Evolutionary conservation across 495 filamentous ascomycete genomes (phyloP), one percentile per base, ranked within the genome.

Genomic region (Penicillium coffeae): DNA sequence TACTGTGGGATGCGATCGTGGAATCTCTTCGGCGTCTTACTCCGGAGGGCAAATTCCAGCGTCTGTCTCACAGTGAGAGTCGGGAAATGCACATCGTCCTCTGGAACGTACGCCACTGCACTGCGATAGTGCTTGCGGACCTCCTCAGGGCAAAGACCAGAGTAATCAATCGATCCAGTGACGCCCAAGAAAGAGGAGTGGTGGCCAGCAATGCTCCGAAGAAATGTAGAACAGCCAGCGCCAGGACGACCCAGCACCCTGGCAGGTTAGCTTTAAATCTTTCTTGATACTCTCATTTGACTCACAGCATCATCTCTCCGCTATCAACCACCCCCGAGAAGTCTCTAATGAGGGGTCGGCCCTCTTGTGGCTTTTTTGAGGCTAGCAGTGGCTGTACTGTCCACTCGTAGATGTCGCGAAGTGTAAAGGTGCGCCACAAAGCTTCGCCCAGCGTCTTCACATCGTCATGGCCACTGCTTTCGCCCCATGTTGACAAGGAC

Each of bases 41-140:
- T 85, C 50, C 89, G 82, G 13, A 90, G 68, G 91, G 89, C 89
- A 56, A 95, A 95, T 2, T 79, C 81, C 7, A 95, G 77, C 0
- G 89, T 95, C 62, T 94, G 83, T 37, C 84, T 85, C 15, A 93
- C 87, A 4, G 87, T 90, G 19, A 95, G 75, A 2, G 85, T 87
- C 1, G 89, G 83, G 55, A 87, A 81, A 56, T 94, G 89, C 21
- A 90, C 71, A 54, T 92, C 89, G 49, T 90, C 88, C 59, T 93
- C 89, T 41, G 83, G 81, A 58, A 89, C 90, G 66, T 92, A 93
- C n/a, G 90, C 82, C 19, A 84, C 82, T 63, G 92, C 87, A 47
- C 88, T 88, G 10, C 87, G 80, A 59, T 87, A 92, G 34, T 80
- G 73, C 50, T 83, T 76, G 40, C 81, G 78, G 47, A 84, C 82